Percentiles rank a stretch among this genome's conserved stretches.
phyloP scores from a whole-genome alignment of 2,329 filamentous ascomycete genomes.

The Cercospora zeae-maydis region DNA sequence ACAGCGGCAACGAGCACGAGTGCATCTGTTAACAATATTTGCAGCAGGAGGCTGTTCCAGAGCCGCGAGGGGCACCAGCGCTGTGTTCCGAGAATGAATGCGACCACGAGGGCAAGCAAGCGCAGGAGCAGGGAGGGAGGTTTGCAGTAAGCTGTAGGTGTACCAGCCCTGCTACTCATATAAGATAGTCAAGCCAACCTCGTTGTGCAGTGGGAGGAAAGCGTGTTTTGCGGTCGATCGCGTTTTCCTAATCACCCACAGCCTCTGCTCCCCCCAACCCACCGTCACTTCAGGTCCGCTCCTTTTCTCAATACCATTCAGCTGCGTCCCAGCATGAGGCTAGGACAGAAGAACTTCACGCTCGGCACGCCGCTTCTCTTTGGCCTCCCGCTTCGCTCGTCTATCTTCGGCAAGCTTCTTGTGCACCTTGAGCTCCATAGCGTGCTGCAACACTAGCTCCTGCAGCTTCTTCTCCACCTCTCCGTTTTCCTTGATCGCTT shows the following conservation, averaged over 20 bases:
- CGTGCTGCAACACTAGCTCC: slow-evolving; percentile 43
- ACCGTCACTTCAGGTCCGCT: neutral
- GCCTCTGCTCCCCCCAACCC: neutral
- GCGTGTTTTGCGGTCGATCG: neutral
- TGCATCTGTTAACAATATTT: too few species aligned
- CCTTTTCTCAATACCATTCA: neutral
- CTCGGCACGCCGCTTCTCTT: slow-evolving; percentile 30
- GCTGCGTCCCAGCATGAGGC: neutral
- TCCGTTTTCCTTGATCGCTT: slow-evolving; percentile 42
- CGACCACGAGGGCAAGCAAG: neutral
- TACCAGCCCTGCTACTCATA: neutral
- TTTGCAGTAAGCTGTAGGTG: neutral
- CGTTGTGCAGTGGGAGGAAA: neutral
- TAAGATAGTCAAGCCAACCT: neutral
- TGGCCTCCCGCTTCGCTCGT: slow-evolving; percentile 36
- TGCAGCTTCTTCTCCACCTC: slow-evolving; percentile 44
- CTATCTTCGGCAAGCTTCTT: slow-evolving; percentile 42
- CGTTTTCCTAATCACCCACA: neutral
- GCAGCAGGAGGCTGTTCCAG: too few species aligned
- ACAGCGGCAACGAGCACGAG: neutral
- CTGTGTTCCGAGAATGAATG: neutral
- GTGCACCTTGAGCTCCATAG: slow-evolving; percentile 45
- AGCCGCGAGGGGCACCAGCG: neutral
- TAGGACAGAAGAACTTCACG: neutral
- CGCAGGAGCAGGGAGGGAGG: neutral